phyloP scores from a whole-genome alignment of 2,329 filamentous ascomycete genomes.

The Colletotrichum gloeosporioides region DNA sequence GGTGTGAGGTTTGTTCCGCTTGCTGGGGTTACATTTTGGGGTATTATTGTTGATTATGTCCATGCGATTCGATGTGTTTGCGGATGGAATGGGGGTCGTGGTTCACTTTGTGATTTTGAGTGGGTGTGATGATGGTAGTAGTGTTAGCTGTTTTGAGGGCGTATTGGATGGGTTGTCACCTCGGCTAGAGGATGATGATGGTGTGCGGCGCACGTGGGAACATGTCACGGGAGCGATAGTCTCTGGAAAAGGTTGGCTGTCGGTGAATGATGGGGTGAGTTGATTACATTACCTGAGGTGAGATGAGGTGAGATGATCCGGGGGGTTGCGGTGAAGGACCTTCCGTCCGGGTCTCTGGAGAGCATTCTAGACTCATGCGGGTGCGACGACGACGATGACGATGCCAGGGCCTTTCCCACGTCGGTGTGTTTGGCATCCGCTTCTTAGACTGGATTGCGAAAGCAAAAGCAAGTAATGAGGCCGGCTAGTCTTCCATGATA shows the following conservation, averaged over 20 bases:
- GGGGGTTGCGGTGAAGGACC: background rate
- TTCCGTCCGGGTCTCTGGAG: background rate
- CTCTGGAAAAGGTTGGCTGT: background rate
- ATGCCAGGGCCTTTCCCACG: background rate
- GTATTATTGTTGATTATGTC: background rate
- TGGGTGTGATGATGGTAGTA: background rate
- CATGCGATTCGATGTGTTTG: background rate
- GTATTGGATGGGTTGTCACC: background rate
- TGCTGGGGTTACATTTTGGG: background rate
- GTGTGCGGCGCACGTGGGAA: slow-evolving; percentile 13
- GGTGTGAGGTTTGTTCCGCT: background rate
- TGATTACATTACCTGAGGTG: background rate
- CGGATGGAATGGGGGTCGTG: background rate
- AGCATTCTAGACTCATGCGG: background rate
- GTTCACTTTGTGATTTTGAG: background rate
- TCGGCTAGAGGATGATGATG: background rate
- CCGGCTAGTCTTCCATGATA: background rate
- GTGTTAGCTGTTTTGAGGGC: background rate
- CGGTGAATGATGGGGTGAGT: background rate
- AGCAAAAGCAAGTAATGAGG: background rate
- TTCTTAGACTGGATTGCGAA: background rate
- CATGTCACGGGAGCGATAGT: background rate
- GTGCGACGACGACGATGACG: background rate
- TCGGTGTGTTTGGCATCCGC: background rate
- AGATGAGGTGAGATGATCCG: background rate